Evolutionary conservation across 2,329 filamentous ascomycete species (phyloP).

Genomic region (Neofusicoccum sp.): DNA sequence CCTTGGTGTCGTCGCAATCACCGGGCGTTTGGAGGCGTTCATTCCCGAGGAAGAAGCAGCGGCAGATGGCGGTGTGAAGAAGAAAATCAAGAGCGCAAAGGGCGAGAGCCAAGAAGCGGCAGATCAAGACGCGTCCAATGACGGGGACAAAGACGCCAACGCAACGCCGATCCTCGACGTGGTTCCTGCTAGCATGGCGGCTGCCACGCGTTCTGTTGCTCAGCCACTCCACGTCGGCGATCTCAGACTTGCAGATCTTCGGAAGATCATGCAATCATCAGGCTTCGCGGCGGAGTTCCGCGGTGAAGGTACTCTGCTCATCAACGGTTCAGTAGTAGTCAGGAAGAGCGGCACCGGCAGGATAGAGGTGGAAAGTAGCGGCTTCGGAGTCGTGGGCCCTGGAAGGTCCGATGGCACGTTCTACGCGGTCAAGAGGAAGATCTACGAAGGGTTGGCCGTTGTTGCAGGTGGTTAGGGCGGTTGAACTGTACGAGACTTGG

Average conservation of each 20-base stretch:
- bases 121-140: slow-evolving; percentile 42
- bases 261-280: slow-evolving; percentile 75
- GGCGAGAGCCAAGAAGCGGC: slow-evolving; percentile 41
- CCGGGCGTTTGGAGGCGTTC: slow-evolving; percentile 63
- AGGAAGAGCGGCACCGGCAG: slow-evolving; percentile 82
- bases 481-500: not conserved
- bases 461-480: slow-evolving; percentile 63
- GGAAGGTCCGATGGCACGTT: slow-evolving; percentile 65
- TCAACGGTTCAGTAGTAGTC: slow-evolving; percentile 85
- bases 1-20: slow-evolving; percentile 88
- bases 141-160: slow-evolving; percentile 37
- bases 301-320: slow-evolving; percentile 85
- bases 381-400: slow-evolving; percentile 24
- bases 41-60: slow-evolving; percentile 38
- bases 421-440: slow-evolving; percentile 82
- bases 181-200: slow-evolving; percentile 60
- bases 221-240: slow-evolving; percentile 95
- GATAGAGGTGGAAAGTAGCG: slow-evolving; percentile 82
- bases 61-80: slow-evolving; percentile 40
- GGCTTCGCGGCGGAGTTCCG: slow-evolving; percentile 90
- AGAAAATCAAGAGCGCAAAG: slow-evolving; percentile 53
- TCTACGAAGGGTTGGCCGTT: slow-evolving; percentile 91
- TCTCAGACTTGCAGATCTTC: slow-evolving; percentile 80
- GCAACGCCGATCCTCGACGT: slow-evolving; percentile 56
- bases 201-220: slow-evolving; percentile 71